Conservation (phyloP, 2,329 filamentous ascomycete genomes). For the Hypoxylon sp. region DNA sequence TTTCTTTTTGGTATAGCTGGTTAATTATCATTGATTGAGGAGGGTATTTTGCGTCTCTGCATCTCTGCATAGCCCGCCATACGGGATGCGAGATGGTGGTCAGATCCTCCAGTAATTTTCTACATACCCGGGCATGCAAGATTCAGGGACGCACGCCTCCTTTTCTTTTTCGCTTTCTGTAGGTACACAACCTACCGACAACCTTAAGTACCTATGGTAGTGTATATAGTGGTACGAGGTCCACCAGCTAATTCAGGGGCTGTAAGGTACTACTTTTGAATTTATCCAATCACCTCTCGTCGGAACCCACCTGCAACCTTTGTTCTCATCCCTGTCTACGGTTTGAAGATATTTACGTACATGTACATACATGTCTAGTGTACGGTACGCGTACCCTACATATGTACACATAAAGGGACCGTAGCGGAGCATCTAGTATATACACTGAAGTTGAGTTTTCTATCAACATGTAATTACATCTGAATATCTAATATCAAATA, state of each 20-base stretch:
- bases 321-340: conserved; percentile 1
- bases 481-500: no score
- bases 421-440: background rate
- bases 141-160: conserved; percentile 19
- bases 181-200: background rate
- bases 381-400: no score
- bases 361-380: no score
- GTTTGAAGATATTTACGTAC: background rate
- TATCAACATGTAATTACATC: no score
- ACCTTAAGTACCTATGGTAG: no score
- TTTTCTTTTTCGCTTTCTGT: conserved; percentile 32
- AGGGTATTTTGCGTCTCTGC: conserved; percentile 7
- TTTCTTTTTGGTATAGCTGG: conserved; percentile 2
- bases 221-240: conserved; percentile 2
- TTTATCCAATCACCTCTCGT: conserved; percentile 17
- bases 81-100: conserved; percentile 4
- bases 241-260: conserved; percentile 23
- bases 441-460: no score
- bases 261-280: conserved; percentile 1
- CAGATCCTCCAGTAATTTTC: conserved; percentile 16
- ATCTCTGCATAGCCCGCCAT: conserved; percentile 1
- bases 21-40: conserved; percentile 11
- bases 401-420: no score
- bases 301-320: background rate
- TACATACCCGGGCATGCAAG: conserved; percentile 5